Conservation (phyloP, 306 rosid species). For the Cucurbita moschata region DNA sequence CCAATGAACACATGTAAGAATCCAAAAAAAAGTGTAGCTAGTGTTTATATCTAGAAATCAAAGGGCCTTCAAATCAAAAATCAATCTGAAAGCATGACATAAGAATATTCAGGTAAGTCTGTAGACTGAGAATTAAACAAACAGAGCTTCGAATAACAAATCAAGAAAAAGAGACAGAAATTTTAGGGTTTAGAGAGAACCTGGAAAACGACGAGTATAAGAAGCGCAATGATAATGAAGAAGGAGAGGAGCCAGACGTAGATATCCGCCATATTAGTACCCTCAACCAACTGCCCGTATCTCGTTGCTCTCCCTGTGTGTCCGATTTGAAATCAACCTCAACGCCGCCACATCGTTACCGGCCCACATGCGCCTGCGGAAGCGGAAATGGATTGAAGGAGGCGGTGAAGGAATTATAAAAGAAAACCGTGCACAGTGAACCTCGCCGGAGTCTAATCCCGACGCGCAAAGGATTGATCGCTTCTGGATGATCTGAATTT, state of each 20-base stretch:
- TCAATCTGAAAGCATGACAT: not conserved
- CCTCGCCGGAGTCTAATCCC: not conserved
- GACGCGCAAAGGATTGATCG: not conserved
- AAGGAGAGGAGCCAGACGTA: conserved; percentile 77
- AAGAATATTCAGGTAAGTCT: not conserved
- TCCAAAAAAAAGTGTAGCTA: not conserved
- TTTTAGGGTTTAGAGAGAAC: conserved; percentile 21
- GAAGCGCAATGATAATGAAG: conserved; percentile 63
- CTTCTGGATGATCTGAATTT: not conserved
- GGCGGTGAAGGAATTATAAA: not conserved
- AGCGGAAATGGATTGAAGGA: not conserved
- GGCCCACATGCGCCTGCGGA: not conserved
- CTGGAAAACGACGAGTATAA: conserved; percentile 70
- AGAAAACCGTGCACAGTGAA: not conserved
- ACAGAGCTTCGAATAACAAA: not conserved
- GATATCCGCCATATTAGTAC: conserved; percentile 53
- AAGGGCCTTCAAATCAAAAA: not conserved
- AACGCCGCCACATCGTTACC: not conserved
- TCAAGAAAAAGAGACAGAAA: not conserved
- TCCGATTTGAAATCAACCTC: not conserved
- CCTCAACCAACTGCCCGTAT: not conserved
- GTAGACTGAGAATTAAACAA: too few species aligned
- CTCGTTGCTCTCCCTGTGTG: not conserved
- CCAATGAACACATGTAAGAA: not conserved
- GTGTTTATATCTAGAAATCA: not conserved